Conservation (phyloP, 306 rosid species). For the Fagus sylvatica region DNA sequence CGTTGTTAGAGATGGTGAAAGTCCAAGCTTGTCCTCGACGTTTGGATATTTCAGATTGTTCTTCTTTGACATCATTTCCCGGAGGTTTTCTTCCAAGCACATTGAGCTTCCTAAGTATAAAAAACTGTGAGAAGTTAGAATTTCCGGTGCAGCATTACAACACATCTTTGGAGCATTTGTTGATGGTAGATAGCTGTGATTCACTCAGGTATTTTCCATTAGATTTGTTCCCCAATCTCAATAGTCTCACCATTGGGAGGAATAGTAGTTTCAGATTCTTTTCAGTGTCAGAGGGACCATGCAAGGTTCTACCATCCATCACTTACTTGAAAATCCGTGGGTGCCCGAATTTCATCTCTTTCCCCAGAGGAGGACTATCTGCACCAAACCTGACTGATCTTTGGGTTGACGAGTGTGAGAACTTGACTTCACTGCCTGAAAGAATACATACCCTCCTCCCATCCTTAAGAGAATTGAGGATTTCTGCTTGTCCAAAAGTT, state of each 20-base stretch:
- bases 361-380: not conserved
- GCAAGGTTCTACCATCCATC: not conserved
- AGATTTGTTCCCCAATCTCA: slow-evolving; percentile 30
- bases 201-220: slow-evolving; percentile 21
- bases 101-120: not conserved
- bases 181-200: slow-evolving; percentile 19
- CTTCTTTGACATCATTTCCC: slow-evolving; percentile 1
- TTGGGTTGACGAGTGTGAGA: not conserved
- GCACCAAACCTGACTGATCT: slow-evolving; percentile 15
- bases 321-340: not conserved
- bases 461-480: not conserved
- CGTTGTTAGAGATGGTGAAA: not conserved
- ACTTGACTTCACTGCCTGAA: slow-evolving; percentile 3
- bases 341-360: not conserved
- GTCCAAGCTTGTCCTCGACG: not conserved
- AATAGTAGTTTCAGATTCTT: not conserved
- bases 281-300: not conserved
- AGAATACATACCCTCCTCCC: not conserved
- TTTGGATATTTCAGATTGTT: slow-evolving; percentile 5
- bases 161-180: slow-evolving; percentile 14
- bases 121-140: slow-evolving; percentile 11
- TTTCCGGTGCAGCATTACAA: not conserved
- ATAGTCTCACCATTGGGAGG: not conserved
- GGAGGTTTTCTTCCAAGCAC: not conserved
- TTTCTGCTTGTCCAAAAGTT: not conserved